Evolutionary conservation across 352 stramenopile species (phyloP).

Genomic region (Phytophthora cryptogea): DNA sequence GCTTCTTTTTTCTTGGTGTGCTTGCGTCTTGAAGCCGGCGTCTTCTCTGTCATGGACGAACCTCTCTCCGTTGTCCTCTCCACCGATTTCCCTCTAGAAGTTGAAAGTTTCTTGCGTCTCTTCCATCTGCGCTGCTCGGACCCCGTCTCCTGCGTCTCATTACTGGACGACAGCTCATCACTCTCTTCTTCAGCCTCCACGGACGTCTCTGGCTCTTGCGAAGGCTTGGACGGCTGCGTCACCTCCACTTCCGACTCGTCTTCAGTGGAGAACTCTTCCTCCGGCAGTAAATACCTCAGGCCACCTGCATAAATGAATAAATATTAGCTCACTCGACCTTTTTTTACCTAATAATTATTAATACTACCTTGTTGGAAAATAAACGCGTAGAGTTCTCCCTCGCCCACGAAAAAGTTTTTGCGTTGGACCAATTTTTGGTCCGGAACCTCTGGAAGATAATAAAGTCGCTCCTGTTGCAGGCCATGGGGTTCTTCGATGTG

Average conservation of each 20-base stretch:
- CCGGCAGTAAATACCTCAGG: conserved; percentile 29
- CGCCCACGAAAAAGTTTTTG: conserved; percentile 34
- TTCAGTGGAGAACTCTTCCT: conserved; percentile 19
- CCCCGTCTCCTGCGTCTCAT: not conserved
- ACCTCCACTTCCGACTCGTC: conserved; percentile 25
- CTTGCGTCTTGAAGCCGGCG: conserved; percentile 3
- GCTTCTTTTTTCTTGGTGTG: conserved; percentile 13
- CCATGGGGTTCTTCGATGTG: conserved; percentile 23
- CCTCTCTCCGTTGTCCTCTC: not conserved
- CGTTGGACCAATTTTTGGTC: conserved; percentile 2
- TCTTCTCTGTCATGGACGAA: not conserved
- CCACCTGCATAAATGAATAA: conserved; percentile 19
- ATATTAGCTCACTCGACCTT: not conserved
- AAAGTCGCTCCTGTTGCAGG: conserved; percentile 34
- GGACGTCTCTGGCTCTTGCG: not conserved
- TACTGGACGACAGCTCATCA: conserved; percentile 5
- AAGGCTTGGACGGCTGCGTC: conserved; percentile 11
- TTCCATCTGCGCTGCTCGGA: conserved; percentile 37
- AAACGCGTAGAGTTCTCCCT: conserved; percentile 42
- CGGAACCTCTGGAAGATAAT: conserved; percentile 21
- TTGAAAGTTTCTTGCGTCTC: conserved; percentile 41
- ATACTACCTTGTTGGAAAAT: conserved; percentile 44
- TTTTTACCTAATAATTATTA: too few relatives aligned
- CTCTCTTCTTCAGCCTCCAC: conserved; percentile 7
- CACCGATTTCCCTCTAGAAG: conserved; percentile 13